phyloP scores from a whole-genome alignment of 768 basidiomycete genomes.

The Mrakia frigida region DNA sequence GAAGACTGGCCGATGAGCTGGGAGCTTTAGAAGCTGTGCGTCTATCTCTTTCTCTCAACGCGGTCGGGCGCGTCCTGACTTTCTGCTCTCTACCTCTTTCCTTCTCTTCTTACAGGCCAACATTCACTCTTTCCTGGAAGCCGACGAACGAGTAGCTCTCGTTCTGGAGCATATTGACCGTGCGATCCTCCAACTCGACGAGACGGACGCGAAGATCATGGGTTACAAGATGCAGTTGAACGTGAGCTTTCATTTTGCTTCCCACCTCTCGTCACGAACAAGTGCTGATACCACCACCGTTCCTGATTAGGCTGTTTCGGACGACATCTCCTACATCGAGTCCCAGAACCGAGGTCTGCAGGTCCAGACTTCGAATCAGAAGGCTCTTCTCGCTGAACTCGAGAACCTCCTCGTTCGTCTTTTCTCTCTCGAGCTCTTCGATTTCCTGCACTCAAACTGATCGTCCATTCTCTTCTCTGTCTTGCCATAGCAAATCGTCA shows the following conservation, averaged over 20 bases:
- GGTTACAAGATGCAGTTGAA: slow-evolving; percentile 96
- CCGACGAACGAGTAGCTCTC: slow-evolving; percentile 79
- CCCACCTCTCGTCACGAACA: neutral
- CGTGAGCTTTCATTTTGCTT: slow-evolving; percentile 50
- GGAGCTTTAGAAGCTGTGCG: slow-evolving; percentile 85
- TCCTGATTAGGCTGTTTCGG: slow-evolving; percentile 68
- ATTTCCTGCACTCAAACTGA: neutral
- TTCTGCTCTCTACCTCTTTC: slow-evolving; percentile 10
- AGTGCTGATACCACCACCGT: neutral
- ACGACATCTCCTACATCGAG: slow-evolving; percentile 94
- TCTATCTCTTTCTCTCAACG: neutral
- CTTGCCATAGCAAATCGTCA: slow-evolving; percentile 71
- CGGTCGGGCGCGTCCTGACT: too few relatives aligned
- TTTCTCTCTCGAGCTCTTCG: slow-evolving; percentile 18
- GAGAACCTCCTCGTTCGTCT: slow-evolving; percentile 71
- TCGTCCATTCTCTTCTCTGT: neutral
- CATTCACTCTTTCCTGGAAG: slow-evolving; percentile 93
- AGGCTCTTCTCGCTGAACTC: slow-evolving; percentile 72
- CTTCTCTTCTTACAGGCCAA: slow-evolving; percentile 61
- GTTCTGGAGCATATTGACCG: slow-evolving; percentile 87
- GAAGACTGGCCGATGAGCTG: slow-evolving; percentile 78
- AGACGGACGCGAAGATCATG: slow-evolving; percentile 79
- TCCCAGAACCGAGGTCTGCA: slow-evolving; percentile 93
- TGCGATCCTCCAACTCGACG: slow-evolving; percentile 79
- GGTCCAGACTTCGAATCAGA: slow-evolving; percentile 94